Percentiles rank a stretch among this genome's conserved stretches.
Conservation (phyloP, 2,329 filamentous ascomycete genomes). For the Hymenoscyphus salicellus region DNA sequence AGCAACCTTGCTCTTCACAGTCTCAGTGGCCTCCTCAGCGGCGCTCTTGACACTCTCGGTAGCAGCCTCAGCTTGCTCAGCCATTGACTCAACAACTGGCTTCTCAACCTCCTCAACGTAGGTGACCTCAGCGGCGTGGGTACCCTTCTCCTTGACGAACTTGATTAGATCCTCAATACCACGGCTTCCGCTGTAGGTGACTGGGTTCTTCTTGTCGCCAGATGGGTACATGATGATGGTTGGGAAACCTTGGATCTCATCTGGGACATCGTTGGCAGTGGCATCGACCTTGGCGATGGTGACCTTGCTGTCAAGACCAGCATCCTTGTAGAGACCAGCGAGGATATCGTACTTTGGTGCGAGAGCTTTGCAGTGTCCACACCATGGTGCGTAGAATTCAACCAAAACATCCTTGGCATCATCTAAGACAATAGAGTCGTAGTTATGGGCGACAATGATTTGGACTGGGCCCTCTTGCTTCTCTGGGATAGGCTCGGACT, state of each 20-base stretch:
- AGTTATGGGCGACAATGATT: slow-evolving; percentile 88
- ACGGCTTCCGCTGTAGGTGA: slow-evolving; percentile 84
- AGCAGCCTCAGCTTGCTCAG: slow-evolving; percentile 41
- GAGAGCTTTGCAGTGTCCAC: slow-evolving; percentile 98
- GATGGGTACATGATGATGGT: slow-evolving; percentile 98
- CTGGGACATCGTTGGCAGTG: slow-evolving; percentile 91
- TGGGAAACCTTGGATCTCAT: slow-evolving; percentile 95
- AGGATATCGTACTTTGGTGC: slow-evolving; percentile 97
- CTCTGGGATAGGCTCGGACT: slow-evolving; percentile 96
- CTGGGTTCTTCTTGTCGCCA: slow-evolving; percentile 76
- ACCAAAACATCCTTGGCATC: slow-evolving; percentile 94
- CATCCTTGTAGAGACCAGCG: slow-evolving; percentile 67
- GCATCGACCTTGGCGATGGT: slow-evolving; percentile 97
- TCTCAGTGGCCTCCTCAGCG: slow-evolving; percentile 48
- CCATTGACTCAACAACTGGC: slow-evolving; percentile 39
- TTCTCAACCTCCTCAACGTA: slow-evolving; percentile 51
- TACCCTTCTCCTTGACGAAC: slow-evolving; percentile 95
- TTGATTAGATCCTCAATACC: slow-evolving; percentile 86
- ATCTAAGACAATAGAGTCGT: slow-evolving; percentile 86
- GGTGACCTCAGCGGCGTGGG: slow-evolving; percentile 71
- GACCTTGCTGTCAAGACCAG: slow-evolving; percentile 78
- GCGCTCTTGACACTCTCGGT: slow-evolving; percentile 39
- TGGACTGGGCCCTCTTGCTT: slow-evolving; percentile 85
- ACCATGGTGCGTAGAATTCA: slow-evolving; percentile 99
- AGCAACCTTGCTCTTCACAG: slow-evolving; percentile 45